Evolutionary conservation across 139 green algal species (phyloP).

Genomic region (Chlorella sp.): DNA sequence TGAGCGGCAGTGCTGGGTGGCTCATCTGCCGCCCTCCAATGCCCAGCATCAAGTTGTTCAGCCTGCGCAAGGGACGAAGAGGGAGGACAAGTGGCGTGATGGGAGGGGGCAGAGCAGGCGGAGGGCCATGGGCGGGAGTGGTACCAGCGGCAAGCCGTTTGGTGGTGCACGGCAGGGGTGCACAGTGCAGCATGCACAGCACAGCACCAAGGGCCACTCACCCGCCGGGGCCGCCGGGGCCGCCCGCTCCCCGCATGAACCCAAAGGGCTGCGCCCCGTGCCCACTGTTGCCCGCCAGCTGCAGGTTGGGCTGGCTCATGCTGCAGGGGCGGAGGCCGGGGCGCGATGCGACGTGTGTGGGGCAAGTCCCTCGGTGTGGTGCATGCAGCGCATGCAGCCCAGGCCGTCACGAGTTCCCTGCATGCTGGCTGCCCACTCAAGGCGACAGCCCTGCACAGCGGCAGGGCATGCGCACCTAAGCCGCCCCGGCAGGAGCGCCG

Average conservation of each 20-base stretch:
- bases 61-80: background rate
- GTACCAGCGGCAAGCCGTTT: no score
- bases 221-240: no score
- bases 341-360: no score
- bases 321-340: background rate
- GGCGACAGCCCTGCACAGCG: background rate
- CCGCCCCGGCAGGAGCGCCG: conserved; percentile 8
- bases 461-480: background rate
- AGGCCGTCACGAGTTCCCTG: no score
- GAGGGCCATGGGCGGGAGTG: no score
- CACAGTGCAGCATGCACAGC: no score
- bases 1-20: conserved; percentile 14
- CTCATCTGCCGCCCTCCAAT: conserved; percentile 16
- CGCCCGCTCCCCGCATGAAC: background rate
- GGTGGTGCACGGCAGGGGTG: no score
- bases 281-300: conserved; percentile 7
- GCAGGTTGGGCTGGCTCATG: conserved; percentile 42
- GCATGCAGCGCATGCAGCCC: no score
- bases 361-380: no score
- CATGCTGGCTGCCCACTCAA: no score
- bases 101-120: background rate
- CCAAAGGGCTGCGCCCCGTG: background rate
- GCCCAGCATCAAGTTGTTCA: background rate
- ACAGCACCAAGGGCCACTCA: no score
- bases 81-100: background rate